Evolutionary conservation across 345 rosid genomes (phyloP).

Genomic region (Brassica napus): DNA sequence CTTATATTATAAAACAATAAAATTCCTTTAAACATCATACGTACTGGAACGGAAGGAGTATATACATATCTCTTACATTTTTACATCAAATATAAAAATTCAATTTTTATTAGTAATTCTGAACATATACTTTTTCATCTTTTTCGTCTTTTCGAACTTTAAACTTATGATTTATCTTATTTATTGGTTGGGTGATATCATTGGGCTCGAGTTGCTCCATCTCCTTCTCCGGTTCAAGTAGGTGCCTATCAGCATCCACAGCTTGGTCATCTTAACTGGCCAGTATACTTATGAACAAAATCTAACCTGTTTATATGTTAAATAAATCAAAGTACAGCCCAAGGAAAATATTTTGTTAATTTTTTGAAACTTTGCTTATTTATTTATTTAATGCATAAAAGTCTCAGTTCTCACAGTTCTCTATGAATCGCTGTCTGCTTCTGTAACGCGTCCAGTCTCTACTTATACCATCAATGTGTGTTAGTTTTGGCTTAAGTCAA

Average conservation of each 20-base stretch:
- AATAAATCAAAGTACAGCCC: conserved; percentile 46
- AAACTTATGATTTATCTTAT: neutral
- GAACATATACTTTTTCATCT: neutral
- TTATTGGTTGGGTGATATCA: conserved; percentile 37
- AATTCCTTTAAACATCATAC: neutral
- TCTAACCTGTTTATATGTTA: conserved; percentile 42
- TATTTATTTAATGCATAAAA: conserved; percentile 26
- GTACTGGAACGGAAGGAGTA: neutral
- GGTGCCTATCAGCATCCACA: conserved; percentile 77
- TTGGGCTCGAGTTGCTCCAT: conserved; percentile 69
- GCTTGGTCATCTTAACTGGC: conserved; percentile 86
- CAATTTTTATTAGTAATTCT: neutral
- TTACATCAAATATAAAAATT: no score
- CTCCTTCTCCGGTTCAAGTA: conserved; percentile 68
- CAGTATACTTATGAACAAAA: conserved; percentile 67
- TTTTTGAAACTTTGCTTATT: conserved; percentile 37
- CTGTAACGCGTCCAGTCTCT: neutral
- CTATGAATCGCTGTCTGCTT: neutral
- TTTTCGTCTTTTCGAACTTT: neutral
- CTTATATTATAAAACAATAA: neutral
- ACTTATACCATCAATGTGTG: neutral
- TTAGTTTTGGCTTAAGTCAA: conserved; percentile 2
- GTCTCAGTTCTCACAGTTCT: neutral
- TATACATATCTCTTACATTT: no score
- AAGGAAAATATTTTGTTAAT: conserved; percentile 16